phyloP scores from a whole-genome alignment of 108 stramenopile genomes.

The Schizochytrium sp. region DNA sequence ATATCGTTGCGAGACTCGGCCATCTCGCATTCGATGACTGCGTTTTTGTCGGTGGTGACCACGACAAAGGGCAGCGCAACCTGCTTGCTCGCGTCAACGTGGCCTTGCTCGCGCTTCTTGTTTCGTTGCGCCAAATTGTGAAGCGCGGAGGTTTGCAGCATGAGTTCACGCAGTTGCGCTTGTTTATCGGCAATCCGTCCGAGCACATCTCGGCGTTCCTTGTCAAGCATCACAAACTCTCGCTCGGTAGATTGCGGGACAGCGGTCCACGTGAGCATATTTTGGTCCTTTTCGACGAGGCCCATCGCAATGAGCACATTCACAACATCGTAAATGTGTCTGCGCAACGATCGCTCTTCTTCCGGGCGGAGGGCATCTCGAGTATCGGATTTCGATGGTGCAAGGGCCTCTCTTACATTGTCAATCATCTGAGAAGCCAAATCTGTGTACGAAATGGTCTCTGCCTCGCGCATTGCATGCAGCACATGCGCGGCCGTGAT shows the following conservation, averaged over 20 bases:
- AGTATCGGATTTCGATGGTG: too few relatives aligned
- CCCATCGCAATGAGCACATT: neutral
- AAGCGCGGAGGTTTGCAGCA: neutral
- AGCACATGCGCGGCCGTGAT: neutral
- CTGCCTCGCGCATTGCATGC: neutral
- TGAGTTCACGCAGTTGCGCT: neutral
- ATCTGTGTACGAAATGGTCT: neutral
- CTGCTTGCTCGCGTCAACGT: neutral
- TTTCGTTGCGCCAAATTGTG: neutral
- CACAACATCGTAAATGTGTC: neutral
- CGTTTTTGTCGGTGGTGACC: neutral
- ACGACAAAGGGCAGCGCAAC: neutral
- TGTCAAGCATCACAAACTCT: neutral
- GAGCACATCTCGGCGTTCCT: neutral
- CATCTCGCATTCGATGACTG: slow-evolving; percentile 9
- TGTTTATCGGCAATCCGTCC: neutral
- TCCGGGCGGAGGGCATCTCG: neutral
- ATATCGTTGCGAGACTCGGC: neutral
- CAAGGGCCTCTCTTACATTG: neutral
- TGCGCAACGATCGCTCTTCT: neutral
- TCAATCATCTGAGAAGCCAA: neutral
- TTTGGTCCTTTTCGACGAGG: neutral
- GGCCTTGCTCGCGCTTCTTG: neutral
- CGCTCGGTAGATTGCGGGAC: neutral
- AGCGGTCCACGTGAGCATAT: neutral